Evolutionary conservation across 1,284 basidiomycete species (phyloP), one percentile per base, ranked within the genome.

Genomic region (Irpex sp.): DNA sequence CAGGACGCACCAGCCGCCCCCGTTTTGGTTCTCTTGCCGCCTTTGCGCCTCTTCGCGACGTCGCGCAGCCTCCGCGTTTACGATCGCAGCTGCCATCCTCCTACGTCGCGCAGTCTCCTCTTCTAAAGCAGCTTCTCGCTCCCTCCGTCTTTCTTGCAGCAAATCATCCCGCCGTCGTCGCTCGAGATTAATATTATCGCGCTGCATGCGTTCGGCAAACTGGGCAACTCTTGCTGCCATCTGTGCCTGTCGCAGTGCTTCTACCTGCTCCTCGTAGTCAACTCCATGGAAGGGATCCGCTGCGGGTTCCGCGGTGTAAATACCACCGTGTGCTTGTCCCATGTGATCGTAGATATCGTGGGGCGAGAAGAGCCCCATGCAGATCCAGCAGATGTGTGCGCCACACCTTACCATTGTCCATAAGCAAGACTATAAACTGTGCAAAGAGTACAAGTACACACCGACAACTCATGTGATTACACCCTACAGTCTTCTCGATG

Each of bases 401-500:
- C 69, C 70, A 53, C 71, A 75, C 15, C 49, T 51, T 0, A 46
- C n/a, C 11, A 2, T 2, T 1, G 2, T 26, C n/a, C 7, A 4
- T 51, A 2, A 21, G 13, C 17, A 51, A 19, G 49, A 51, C 17
- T 9, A 9, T 13, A 0, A 17, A 51, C 5, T 51, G 21, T 51
- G 21, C 9, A 26, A 19, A 51, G 1, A 51, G 49, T 26, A 26
- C 8, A 17, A 51, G 49, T 51, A 51, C 19, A 2, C 21, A 51
- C 35, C 61, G 58, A 57, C 67, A 67, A 6, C 62, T 61, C 61
- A 75, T 70, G 53, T 74, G 74, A 60, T 74, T 72, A 65, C 74
- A 75, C 6, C 74, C 74, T 7, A 65, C 71, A 19, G 57, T 61
- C 64, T 74, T 74, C 64, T 72, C 70, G 60, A 74, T 70, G 33